Evolutionary conservation across 306 rosid species (phyloP), one percentile per base, ranked within the genome.

Genomic region (Vachellia pachyceras): DNA sequence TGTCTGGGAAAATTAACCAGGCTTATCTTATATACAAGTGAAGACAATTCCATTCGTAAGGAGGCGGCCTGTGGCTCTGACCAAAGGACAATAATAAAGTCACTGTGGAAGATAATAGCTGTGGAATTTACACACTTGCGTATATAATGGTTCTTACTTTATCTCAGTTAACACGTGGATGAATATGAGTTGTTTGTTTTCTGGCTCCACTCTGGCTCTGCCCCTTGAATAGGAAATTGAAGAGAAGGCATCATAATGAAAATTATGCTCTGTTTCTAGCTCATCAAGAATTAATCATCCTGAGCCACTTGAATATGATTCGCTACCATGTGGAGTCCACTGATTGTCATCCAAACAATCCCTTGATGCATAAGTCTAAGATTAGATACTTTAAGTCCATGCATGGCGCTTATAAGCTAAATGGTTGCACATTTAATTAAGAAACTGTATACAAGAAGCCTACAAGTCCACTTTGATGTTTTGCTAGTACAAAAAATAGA

Each of bases 31-130:
- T 7, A 39, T 14, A 29, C 33, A 0, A 6, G 76, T 63, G 66
- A 74, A 74, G 84, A 86, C 87, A 83, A 67, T 25, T 2, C 75
- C 85, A 80, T 86, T 76, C 79, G 75, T 70, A 52, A 72, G 6
- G 49, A 58, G 83, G 3, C 33, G 29, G 36, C 12, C 68, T 52
- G 20, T 72, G 65, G 35, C 72, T 76, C 22, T 47, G 71, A 68
- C 70, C 75, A 33, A 49, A 41, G 25, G 69, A 25, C 1, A 22
- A 36, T 18, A 36, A 10, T 17, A 6, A 52, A 29, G 60, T 54
- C 46, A 20, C 75, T 33, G 44, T 54, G n/a, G 60, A 79, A 79
- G 72, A 83, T 13, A 68, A 67, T 39, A 57, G 69, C 25, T 49
- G 44, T 65, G 22, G 8, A 3, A 37, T 66, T 37, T 37, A 3